Evolutionary conservation across 768 basidiomycete genomes (phyloP).

Genomic region (Goffeauzyma gilvescens): DNA sequence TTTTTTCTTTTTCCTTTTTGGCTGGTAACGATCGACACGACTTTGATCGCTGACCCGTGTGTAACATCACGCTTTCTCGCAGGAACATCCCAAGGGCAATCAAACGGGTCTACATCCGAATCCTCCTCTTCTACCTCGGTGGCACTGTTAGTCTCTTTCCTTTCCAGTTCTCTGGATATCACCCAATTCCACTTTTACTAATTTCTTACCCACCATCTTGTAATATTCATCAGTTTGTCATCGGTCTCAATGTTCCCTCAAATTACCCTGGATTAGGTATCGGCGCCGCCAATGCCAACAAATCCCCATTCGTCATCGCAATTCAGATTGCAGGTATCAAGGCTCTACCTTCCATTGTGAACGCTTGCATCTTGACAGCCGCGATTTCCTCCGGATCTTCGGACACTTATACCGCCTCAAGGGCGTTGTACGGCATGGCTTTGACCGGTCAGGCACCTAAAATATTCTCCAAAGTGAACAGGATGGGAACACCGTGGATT

Average conservation of each 20-base stretch:
- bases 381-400: slow-evolving; percentile 15
- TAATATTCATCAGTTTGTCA: no score
- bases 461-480: slow-evolving; percentile 51
- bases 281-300: slow-evolving; percentile 18
- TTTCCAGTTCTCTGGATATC: slow-evolving; percentile 23
- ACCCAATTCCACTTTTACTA: no score
- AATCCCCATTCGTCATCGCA: slow-evolving; percentile 31
- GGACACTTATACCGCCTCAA: slow-evolving; percentile 10
- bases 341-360: slow-evolving; percentile 26
- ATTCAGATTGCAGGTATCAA: slow-evolving; percentile 33
- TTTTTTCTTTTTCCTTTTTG: no score
- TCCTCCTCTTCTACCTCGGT: slow-evolving; percentile 46
- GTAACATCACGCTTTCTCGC: no score
- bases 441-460: slow-evolving; percentile 58
- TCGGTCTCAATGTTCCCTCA: slow-evolving; percentile 51
- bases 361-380: slow-evolving; percentile 25
- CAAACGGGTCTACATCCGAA: slow-evolving; percentile 51
- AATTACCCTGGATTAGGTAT: slow-evolving; percentile 43
- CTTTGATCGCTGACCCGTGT: no score
- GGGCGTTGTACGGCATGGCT: slow-evolving; percentile 14
- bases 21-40: no score
- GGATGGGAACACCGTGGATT: slow-evolving; percentile 54
- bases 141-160: slow-evolving; percentile 35
- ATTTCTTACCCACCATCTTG: no score
- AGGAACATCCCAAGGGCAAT: slow-evolving; percentile 51